Percentiles rank a stretch among this genome's conserved stretches.
phyloP scores from a whole-genome alignment of 345 rosid genomes.

The Acer yangbiense region DNA sequence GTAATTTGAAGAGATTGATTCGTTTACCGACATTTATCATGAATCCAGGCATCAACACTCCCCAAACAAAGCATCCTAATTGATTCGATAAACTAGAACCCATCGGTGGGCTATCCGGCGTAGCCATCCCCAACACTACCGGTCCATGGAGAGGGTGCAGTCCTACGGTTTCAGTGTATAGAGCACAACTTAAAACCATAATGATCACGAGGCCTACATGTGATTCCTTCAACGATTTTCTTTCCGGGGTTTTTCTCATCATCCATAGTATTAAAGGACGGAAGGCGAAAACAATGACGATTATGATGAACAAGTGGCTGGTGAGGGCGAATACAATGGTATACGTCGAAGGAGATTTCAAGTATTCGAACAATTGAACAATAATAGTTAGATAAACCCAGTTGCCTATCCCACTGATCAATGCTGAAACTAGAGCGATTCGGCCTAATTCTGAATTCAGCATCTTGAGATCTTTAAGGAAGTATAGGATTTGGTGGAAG shows the following conservation, averaged over 20 bases:
- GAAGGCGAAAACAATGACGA: not conserved
- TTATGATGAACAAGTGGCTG: not conserved
- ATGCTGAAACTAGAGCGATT: slow-evolving; percentile 45
- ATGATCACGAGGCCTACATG: slow-evolving; percentile 25
- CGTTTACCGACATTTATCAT: slow-evolving; percentile 30
- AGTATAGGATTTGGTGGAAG: slow-evolving; percentile 34
- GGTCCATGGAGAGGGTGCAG: slow-evolving; percentile 32
- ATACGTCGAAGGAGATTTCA: not conserved
- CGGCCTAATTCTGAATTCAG: slow-evolving; percentile 49
- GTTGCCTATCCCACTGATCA: slow-evolving; percentile 33
- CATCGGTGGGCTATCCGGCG: slow-evolving; percentile 37
- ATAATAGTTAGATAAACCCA: slow-evolving; percentile 24
- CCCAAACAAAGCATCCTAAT: slow-evolving; percentile 35
- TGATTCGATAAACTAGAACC: slow-evolving; percentile 37
- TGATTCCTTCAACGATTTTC: slow-evolving; percentile 36
- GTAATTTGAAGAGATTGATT: slow-evolving; percentile 17
- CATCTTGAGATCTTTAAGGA: slow-evolving; percentile 40
- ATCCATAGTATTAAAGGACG: slow-evolving; percentile 47
- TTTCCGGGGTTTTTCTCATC: slow-evolving; percentile 42
- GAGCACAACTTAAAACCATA: slow-evolving; percentile 12
- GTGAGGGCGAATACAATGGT: not conserved
- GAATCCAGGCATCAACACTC: slow-evolving; percentile 41
- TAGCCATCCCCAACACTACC: slow-evolving; percentile 36
- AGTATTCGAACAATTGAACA: not conserved
- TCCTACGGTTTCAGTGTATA: slow-evolving; percentile 28